Base-by-base conservation (phyloP, 805 yeast genomes). In the Torulaspora microellipsoides region DNA sequence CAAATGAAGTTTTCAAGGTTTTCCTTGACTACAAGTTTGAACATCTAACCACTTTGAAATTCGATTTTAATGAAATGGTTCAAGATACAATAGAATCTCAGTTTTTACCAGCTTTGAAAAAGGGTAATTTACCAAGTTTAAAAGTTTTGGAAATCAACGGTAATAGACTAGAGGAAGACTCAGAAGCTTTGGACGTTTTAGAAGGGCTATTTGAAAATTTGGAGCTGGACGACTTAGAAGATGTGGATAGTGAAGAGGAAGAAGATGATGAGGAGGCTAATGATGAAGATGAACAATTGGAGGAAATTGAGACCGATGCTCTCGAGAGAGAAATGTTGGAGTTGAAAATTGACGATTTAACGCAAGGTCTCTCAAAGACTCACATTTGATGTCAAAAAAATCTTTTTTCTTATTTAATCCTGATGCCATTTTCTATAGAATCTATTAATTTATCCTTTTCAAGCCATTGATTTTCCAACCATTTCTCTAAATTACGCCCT, bases 211-310 rank as follows among this genome's bases (percentile, higher is more conserved):
- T 91, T 54, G 91, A 84, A 62, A 70, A 93, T 28, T 96, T 91
- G 57, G 99, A 93, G 61, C 73, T 93, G 38, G 98, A 91, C 56
- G 99, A 93, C 55, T 77, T 93, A 68, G 99, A 91, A 70, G 96
- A 88, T 64, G 72, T 72, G 23, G 83, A 73, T 38, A 72, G 75
- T 38, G 83, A 76, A 36, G 87, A 78, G 38, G 76, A 70, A 25
- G 71, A 67, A 15, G 71, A 62, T 8, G 71, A 62, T 8, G 71
- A 66, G 6, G 71, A 65, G 15, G 66, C 59, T 4, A 70, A 65
- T 23, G 68, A 63, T 7, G 67, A 64, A 23, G 69, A 65, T 29
- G 70, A 65, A 43, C 47, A 48, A 47, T 83, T 78, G 59, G 71
- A 71, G 48, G 83, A 81, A 42, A 65, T 81, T 53, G 75, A 74